Base-by-base conservation (phyloP, 805 yeast species). In the Monosporozyma solicola region DNA sequence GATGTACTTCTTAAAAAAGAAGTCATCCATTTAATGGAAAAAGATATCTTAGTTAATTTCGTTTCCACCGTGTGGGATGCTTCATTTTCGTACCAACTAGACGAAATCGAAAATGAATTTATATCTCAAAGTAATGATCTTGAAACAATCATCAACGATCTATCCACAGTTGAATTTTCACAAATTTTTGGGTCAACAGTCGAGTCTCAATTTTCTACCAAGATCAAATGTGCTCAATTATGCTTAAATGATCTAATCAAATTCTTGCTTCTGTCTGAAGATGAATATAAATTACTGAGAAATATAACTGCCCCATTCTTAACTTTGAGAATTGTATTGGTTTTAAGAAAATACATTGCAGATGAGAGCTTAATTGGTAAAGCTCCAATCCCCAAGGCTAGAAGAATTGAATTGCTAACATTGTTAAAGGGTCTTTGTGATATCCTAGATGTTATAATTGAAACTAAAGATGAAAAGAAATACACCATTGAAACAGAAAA, bases 311-410 rank as follows among this genome's bases (percentile, higher is more conserved):
- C 77, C 0, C 78, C 80, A 2, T 84, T 72, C 58, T 72, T 87
- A 33, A 66, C 80, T 0, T 73, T 82, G 20, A 73, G 96, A 43
- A 70, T 78, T 27, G 80, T 85, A 0, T 74, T 86, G 55, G 76
- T 80, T 0, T 67, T 91, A 46, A 74, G 85, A 52, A 79, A 85
- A 54, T 83, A 80, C 55, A 71, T 86, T 6, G 80, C 84, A 15
- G 90, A 86, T 57, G 78, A 76, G 50, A 77, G 74, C 33, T 68
- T 90, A 11, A 63, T 84, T 5, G 79, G 82, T 37, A 72, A 66
- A 32, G 78, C 78, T 51, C 97, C 97, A 0, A 71, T 86, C 15
- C 79, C 92, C 0, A 74, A 77, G 41, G 66, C 86, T 7, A 88
- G 87, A 58, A 79, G 79, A 51, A 67, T 71, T 5, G 98, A 91